phyloP scores from a whole-genome alignment of 179 eudicot species.

The Actinidia arguta region DNA sequence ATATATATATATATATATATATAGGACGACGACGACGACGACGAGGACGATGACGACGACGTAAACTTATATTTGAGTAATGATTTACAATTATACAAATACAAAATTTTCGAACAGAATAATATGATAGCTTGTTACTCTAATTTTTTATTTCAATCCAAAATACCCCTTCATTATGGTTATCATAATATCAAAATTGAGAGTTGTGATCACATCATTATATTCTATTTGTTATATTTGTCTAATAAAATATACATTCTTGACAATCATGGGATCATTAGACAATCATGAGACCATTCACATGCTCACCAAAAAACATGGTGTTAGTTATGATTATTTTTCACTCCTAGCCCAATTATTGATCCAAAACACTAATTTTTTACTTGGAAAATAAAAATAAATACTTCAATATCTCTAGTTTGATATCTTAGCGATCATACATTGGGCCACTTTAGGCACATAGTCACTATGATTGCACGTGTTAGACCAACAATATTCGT shows the following conservation, averaged over 20 bases:
- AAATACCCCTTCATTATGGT: no score
- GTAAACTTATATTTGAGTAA: no score
- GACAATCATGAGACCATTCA: neutral
- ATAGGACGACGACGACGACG: neutral
- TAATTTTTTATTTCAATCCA: no score
- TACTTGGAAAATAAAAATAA: neutral
- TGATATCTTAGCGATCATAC: neutral
- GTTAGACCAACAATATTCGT: neutral
- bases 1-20: neutral
- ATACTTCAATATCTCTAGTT: neutral
- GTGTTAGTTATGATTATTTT: slow-evolving; percentile 10
- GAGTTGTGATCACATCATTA: no score
- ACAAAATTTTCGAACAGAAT: no score
- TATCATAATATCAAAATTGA: no score
- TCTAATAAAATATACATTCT: no score
- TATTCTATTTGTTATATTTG: no score
- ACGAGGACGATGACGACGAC: no score
- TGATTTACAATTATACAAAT: no score
- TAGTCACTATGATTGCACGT: neutral
- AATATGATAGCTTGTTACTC: no score
- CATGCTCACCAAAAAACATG: neutral
- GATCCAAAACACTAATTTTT: neutral
- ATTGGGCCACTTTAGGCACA: neutral
- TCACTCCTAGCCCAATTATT: neutral
- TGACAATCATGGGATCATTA: neutral